A percentile compares a stretch with the other conserved stretches of the same genome.
Conservation (phyloP, 2,329 filamentous ascomycete species). For the Huntiella abstrusa region DNA sequence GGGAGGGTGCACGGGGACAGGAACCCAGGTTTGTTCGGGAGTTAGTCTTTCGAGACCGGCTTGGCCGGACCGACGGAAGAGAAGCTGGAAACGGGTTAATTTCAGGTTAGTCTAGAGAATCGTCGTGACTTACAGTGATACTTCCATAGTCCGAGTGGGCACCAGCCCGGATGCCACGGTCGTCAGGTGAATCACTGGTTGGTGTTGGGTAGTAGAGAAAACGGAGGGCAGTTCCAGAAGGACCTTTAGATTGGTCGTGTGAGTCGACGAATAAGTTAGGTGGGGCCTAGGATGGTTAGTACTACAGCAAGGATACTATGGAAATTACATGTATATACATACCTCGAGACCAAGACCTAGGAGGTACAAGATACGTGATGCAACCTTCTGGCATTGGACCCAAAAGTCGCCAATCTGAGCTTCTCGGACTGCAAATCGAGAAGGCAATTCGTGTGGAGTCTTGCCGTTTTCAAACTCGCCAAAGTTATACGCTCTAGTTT, state of each 20-base stretch:
- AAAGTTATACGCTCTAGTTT: slow-evolving; percentile 70
- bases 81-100: slow-evolving; percentile 21
- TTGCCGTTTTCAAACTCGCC: slow-evolving; percentile 52
- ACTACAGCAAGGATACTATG: slow-evolving; percentile 1
- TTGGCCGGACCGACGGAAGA: slow-evolving; percentile 74
- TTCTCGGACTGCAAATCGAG: slow-evolving; percentile 39
- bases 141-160: slow-evolving; percentile 79
- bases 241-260: slow-evolving; percentile 25
- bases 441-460: slow-evolving; percentile 60
- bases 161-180: slow-evolving; percentile 52
- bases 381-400: slow-evolving; percentile 51
- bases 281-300: slow-evolving; percentile 17
- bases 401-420: slow-evolving; percentile 47
- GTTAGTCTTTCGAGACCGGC: slow-evolving; percentile 71
- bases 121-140: slow-evolving; percentile 24
- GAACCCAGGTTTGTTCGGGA: slow-evolving; percentile 34
- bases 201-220: slow-evolving; percentile 53
- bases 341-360: slow-evolving; percentile 62
- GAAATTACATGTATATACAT: slow-evolving; percentile 12
- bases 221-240: slow-evolving; percentile 43
- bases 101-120: not conserved
- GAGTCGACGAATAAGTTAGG: slow-evolving; percentile 35
- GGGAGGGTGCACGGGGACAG: slow-evolving; percentile 47
- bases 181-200: slow-evolving; percentile 14
- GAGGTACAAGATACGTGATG: slow-evolving; percentile 51